These are phyloP conservation scores for Coffea canephora DNA, from an alignment of 257 asterid genomes.

Conservation along the genomic window DNA sequence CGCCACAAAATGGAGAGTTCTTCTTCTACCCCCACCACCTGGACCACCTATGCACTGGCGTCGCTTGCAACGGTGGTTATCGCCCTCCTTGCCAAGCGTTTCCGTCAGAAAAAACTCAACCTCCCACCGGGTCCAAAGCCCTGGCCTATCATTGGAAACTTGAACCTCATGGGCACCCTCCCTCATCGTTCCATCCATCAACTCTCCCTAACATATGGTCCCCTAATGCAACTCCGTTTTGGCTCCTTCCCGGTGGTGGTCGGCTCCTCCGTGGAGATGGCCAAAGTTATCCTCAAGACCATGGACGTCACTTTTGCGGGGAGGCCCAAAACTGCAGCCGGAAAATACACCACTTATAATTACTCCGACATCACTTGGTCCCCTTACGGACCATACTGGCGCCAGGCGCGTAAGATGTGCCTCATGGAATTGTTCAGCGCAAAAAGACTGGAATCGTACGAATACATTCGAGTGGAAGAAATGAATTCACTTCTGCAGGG, in stretches of 20 bases:
- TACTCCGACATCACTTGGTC: constrained; percentile 51
- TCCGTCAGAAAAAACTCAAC: constrained; percentile 31
- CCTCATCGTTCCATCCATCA: constrained; percentile 42
- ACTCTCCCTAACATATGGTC: constrained; percentile 38
- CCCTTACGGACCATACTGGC: constrained; percentile 48
- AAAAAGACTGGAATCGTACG: constrained; percentile 34
- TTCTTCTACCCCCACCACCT: constrained; percentile 15
- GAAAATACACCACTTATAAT: constrained; percentile 41
- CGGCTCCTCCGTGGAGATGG: constrained; percentile 47
- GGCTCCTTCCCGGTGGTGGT: constrained; percentile 45
- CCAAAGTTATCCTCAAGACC: constrained; percentile 38
- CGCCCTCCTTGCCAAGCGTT: constrained; percentile 27
- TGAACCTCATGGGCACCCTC: constrained; percentile 38
- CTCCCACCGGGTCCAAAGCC: constrained; percentile 50
- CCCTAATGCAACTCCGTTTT: constrained; percentile 38
- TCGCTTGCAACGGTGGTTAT: constrained; percentile 22
- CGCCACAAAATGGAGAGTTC: constrained; percentile 4
- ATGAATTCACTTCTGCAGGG: constrained; percentile 24
- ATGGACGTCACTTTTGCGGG: constrained; percentile 40
- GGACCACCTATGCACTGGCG: constrained; percentile 22
- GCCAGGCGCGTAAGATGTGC: constrained; percentile 48
- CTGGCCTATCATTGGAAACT: constrained; percentile 49
- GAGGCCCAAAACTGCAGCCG: constrained; percentile 48
- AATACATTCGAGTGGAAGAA: constrained; percentile 35
- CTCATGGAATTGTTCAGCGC: constrained; percentile 37